Conservation (phyloP, 495 filamentous ascomycete genomes). For the Daldinia loculata region DNA sequence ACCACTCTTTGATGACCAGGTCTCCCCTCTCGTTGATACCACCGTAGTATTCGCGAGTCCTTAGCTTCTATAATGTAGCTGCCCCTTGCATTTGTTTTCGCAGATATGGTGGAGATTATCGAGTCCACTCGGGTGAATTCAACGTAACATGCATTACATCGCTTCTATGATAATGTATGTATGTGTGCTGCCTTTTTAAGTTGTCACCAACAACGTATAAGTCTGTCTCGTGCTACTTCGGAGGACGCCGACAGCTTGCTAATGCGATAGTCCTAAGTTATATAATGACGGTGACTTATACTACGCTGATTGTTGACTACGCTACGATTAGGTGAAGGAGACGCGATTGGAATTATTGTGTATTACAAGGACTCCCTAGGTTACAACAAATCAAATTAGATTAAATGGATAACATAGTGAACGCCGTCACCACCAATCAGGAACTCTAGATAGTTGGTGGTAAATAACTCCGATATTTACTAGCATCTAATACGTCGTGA, state of each 20-base stretch:
- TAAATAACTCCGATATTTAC: background rate
- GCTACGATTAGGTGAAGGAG: background rate
- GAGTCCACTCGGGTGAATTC: slow-evolving; percentile 24
- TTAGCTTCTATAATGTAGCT: slow-evolving; percentile 6
- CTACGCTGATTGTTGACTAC: background rate
- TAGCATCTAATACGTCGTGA: background rate
- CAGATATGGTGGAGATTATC: slow-evolving; percentile 31
- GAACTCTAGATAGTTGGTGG: background rate
- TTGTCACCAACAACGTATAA: slow-evolving; percentile 16
- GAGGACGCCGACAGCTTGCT: slow-evolving; percentile 8
- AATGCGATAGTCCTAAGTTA: background rate
- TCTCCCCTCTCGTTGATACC: slow-evolving; percentile 20
- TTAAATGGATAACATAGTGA: background rate
- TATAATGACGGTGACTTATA: background rate
- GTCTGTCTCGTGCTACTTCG: slow-evolving; percentile 9
- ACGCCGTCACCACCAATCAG: slow-evolving; percentile 12
- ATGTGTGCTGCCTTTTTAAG: background rate
- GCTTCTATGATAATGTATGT: slow-evolving; percentile 10
- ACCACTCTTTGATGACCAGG: background rate
- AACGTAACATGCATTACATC: slow-evolving; percentile 35
- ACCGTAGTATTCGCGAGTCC: slow-evolving; percentile 24
- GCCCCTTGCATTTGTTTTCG: slow-evolving; percentile 35
- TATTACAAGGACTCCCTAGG: background rate
- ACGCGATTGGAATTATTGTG: background rate
- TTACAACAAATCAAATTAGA: background rate